Conservation (phyloP, 495 filamentous ascomycete genomes). For the Chaetomidium leptoderma region DNA sequence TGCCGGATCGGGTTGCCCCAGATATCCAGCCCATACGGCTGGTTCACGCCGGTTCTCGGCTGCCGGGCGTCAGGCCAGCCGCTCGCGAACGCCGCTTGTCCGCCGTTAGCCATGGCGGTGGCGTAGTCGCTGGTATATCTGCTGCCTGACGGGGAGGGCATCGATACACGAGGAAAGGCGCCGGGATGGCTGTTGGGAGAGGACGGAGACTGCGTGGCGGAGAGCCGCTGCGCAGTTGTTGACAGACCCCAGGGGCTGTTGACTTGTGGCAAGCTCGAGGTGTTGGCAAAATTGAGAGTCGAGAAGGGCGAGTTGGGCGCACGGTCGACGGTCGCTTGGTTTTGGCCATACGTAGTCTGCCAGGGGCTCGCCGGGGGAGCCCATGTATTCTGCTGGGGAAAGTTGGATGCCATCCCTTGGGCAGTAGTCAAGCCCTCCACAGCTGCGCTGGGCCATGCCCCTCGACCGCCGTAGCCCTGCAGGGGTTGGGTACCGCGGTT, state of each 20-base stretch:
- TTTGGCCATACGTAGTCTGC: conserved; percentile 3
- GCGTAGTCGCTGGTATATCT: conserved; percentile 9
- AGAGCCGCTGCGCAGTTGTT: conserved; percentile 1
- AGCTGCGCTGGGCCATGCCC: conserved; percentile 7
- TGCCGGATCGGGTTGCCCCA: not conserved
- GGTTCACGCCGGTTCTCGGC: conserved; percentile 1
- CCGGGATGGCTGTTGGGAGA: not conserved
- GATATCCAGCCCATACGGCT: not conserved
- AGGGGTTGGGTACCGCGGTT: not conserved
- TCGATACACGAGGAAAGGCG: not conserved
- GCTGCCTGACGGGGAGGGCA: not conserved
- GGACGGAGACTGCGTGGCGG: conserved; percentile 8
- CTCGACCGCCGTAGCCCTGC: conserved; percentile 4
- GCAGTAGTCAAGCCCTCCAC: not conserved
- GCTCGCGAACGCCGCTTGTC: conserved; percentile 7
- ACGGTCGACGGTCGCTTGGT: not conserved
- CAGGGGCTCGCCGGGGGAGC: conserved; percentile 7
- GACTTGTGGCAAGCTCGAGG: conserved; percentile 28
- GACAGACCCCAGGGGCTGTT: conserved; percentile 32
- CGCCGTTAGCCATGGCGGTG: conserved; percentile 6
- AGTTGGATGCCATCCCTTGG: not conserved
- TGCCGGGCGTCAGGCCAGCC: conserved; percentile 18
- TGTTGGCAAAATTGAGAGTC: conserved; percentile 18
- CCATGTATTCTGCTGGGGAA: conserved; percentile 15
- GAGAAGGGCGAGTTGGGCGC: conserved; percentile 23